phyloP scores from a whole-genome alignment of 202 grass and related monocot genomes.

The Elaeis oleifera region DNA sequence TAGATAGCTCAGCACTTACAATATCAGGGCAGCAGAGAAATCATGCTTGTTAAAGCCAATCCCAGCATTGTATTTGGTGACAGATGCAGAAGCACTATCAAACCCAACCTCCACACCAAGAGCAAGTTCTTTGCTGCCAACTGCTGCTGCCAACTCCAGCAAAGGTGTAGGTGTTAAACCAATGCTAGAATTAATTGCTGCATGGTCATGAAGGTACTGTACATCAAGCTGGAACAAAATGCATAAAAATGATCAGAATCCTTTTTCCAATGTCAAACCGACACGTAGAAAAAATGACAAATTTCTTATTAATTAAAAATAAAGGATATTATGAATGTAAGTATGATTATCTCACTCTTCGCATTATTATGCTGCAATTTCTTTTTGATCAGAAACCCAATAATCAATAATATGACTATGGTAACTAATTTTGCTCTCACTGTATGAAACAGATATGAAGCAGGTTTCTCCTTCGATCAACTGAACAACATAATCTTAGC shows the following conservation, averaged over 20 bases:
- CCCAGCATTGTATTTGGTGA: conserved; percentile 87
- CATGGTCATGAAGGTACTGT: conserved; percentile 56
- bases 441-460: no score
- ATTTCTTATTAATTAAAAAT: no score
- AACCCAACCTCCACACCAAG: conserved; percentile 77
- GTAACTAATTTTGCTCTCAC: no score
- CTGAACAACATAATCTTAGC: no score
- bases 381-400: no score
- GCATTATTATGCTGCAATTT: no score
- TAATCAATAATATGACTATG: no score
- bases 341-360: no score
- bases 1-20: conserved; percentile 39
- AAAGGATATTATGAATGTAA: no score
- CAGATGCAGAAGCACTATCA: conserved; percentile 73
- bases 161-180: conserved; percentile 56
- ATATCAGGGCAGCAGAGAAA: conserved; percentile 51
- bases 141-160: conserved; percentile 56
- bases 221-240: conserved; percentile 60
- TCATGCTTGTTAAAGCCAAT: conserved; percentile 64
- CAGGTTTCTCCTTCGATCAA: no score
- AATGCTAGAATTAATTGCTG: conserved; percentile 60
- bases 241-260: neutral
- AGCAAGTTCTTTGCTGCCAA: conserved; percentile 50
- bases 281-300: no score
- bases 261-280: no score